Evolutionary conservation across 192 early-diverging fungal species (phyloP).

Genomic region (Geranomyces michiganensis): DNA sequence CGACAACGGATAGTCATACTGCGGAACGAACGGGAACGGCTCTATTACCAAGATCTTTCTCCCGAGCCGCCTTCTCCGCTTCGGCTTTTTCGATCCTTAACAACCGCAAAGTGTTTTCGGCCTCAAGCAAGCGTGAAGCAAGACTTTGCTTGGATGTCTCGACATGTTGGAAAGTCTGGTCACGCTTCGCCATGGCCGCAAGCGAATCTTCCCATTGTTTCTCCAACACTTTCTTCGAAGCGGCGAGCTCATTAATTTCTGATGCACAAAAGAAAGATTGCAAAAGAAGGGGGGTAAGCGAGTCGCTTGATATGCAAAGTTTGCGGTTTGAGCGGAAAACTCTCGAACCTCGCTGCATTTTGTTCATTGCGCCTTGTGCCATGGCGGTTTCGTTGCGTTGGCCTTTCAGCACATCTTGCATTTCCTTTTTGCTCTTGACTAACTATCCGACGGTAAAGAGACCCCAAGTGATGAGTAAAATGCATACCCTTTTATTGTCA

Average conservation of each 20-base stretch:
- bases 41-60: constrained; percentile 45
- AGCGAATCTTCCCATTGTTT: constrained; percentile 61
- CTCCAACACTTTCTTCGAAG: constrained; percentile 33
- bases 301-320: neutral
- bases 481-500: neutral
- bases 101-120: constrained; percentile 30
- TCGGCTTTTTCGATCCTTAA: constrained; percentile 42
- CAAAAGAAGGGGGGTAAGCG: neutral
- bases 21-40: neutral
- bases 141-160: constrained; percentile 34
- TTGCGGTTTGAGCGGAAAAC: neutral
- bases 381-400: constrained; percentile 48
- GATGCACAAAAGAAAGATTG: neutral
- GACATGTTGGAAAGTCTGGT: constrained; percentile 45
- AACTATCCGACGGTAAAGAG: constrained; percentile 22
- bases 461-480: neutral
- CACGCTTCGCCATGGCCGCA: constrained; percentile 56
- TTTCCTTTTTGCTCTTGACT: constrained; percentile 31
- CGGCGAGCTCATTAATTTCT: constrained; percentile 43
- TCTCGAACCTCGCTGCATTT: constrained; percentile 41
- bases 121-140: constrained; percentile 25
- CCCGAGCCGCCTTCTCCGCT: constrained; percentile 26
- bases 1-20: constrained; percentile 15
- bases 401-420: constrained; percentile 43
- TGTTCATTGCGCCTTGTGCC: constrained; percentile 46